Base-by-base conservation (phyloP, 805 yeast species). In the Ogataea angusta region DNA sequence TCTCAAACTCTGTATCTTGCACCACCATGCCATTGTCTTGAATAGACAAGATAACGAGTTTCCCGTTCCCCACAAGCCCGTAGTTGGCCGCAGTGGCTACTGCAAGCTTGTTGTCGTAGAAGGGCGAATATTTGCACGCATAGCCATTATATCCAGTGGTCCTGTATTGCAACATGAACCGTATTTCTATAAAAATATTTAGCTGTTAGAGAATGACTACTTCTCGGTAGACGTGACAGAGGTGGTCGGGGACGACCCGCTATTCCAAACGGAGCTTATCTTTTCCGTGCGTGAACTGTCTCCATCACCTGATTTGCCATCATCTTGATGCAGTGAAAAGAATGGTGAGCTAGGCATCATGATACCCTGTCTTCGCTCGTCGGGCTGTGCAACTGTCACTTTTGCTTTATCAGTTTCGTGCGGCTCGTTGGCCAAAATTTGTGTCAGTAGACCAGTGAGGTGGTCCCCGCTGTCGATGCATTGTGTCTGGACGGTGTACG, bases 41-140 rank as follows among this genome's bases (percentile, higher is more conserved):
- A 34, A 91, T 85, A 35, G 78, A 79, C 17, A 91, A 66, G 1
- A 91, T 69, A 51, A 69, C 82, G 21, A 91, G 67, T 51, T 86
- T 74, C 5, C 99, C 99, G 62, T 91, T 91, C 2, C 99, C 99
- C 3, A 89, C 96, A 4, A 91, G 68, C 2, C 98, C 98, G 62
- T 80, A 91, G 66, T 91, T 93, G 19, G 97, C 88, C 1, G 96
- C 82, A 0, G 95, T 73, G 0, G 95, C 95, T 23, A 88, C 91
- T 0, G 96, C 96, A 16, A 91, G 56, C 54, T 86, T 85, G 65
- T 85, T 86, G 62, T 91, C 98, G 53, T 79, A 85, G 55, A 80
- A 91, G 1, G 98, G 97, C 0, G 96, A 88, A 67, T 91, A 93
- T 54, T 82, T 83, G 12, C 89, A 84, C 0, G 83, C 82, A 58